phyloP scores from a whole-genome alignment of 2,329 filamentous ascomycete species.

The Pseudogymnoascus sp. region DNA sequence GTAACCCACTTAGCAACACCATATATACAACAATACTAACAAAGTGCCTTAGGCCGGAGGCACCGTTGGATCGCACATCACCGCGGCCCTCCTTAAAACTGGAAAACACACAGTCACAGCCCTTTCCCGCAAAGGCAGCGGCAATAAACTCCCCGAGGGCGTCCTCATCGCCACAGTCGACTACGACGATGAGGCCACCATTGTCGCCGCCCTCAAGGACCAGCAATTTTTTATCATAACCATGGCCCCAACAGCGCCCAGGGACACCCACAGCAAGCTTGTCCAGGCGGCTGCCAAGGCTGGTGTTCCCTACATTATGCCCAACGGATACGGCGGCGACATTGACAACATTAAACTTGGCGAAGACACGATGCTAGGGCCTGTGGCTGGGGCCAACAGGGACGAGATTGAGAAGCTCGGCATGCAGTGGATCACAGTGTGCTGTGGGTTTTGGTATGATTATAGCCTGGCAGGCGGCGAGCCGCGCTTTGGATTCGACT shows the following conservation, averaged over 20 bases:
- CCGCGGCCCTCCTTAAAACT: conserved; percentile 21
- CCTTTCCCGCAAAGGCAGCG: conserved; percentile 38
- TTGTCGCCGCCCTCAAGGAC: conserved; percentile 41
- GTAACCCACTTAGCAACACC: conserved; percentile 16
- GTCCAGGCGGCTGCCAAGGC: conserved; percentile 46
- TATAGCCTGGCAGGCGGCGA: conserved; percentile 33
- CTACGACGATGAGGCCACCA: conserved; percentile 34
- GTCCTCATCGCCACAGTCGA: conserved; percentile 35
- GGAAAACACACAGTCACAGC: conserved; percentile 42
- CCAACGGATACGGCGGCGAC: conserved; percentile 38
- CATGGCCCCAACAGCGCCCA: conserved; percentile 34
- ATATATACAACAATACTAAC: conserved; percentile 3
- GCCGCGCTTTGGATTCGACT: conserved; percentile 40
- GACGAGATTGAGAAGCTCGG: conserved; percentile 33
- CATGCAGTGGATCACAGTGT: conserved; percentile 30
- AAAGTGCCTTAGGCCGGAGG: conserved; percentile 33
- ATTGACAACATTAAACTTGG: conserved; percentile 15
- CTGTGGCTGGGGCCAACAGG: conserved; percentile 19
- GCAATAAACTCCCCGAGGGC: conserved; percentile 29
- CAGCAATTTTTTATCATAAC: conserved; percentile 53
- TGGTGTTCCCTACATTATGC: conserved; percentile 45
- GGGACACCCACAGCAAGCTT: conserved; percentile 39
- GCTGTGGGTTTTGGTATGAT: conserved; percentile 46
- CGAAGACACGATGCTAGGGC: conserved; percentile 21
- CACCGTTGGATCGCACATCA: conserved; percentile 32